Percentiles rank a stretch among this genome's conserved stretches.
Conservation (phyloP, 441 rosid species). For the Aleurites moluccanus region DNA sequence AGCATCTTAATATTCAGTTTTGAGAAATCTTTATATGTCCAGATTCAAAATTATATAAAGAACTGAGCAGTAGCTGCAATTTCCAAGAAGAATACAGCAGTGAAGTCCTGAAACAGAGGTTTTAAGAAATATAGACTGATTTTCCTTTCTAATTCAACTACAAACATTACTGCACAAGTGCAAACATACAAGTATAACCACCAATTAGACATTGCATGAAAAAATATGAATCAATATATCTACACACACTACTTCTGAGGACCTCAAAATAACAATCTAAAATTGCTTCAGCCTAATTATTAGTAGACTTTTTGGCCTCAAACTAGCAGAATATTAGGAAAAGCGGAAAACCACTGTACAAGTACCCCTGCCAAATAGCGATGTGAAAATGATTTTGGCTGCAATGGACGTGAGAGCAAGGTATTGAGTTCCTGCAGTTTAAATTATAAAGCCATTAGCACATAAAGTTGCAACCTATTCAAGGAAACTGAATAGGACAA, state of each 20-base stretch:
- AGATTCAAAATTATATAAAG: not conserved
- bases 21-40: not conserved
- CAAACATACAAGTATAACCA: not conserved
- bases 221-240: not conserved
- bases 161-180: not conserved
- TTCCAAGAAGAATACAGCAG: not conserved
- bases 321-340: not conserved
- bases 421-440: conserved; percentile 66
- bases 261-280: not conserved
- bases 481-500: conserved; percentile 7
- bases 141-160: not conserved
- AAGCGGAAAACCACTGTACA: not conserved
- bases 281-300: not conserved
- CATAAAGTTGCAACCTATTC: not conserved
- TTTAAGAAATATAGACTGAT: not conserved
- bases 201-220: not conserved
- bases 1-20: not conserved
- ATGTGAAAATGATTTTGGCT: conserved; percentile 80
- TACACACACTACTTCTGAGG: not conserved
- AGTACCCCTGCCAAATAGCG: conserved; percentile 91
- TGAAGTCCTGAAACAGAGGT: not conserved
- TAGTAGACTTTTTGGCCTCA: not conserved
- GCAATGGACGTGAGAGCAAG: conserved; percentile 72
- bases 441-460: conserved; percentile 20
- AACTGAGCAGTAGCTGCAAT: conserved; percentile 1